Evolutionary conservation across 192 early-diverging fungal genomes (phyloP).

Genomic region (Diversispora eburnea): DNA sequence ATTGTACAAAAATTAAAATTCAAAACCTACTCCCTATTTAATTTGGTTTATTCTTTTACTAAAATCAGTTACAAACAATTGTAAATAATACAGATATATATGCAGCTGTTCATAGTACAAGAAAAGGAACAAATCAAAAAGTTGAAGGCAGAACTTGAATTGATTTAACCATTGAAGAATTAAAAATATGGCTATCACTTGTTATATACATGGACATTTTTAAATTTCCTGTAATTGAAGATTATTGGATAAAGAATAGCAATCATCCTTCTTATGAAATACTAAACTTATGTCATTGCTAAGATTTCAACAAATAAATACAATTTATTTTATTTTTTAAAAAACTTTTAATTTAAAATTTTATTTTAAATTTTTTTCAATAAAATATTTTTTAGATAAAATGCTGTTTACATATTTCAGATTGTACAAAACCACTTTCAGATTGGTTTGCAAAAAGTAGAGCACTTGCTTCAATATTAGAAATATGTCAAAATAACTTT

Average conservation of each 20-base stretch:
- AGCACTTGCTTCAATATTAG: constrained; percentile 22
- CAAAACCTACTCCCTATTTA: not conserved
- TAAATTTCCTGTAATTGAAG: not conserved
- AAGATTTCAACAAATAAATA: constrained; percentile 27
- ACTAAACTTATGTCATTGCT: constrained; percentile 27
- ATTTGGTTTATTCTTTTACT: constrained; percentile 19
- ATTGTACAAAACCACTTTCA: not conserved
- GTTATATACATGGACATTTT: constrained; percentile 34
- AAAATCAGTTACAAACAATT: constrained; percentile 13
- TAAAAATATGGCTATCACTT: constrained; percentile 27
- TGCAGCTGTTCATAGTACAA: constrained; percentile 15
- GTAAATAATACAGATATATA: constrained; percentile 30
- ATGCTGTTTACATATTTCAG: constrained; percentile 28
- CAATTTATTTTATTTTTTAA: not conserved
- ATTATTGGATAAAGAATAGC: constrained; percentile 11
- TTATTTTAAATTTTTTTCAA: not conserved
- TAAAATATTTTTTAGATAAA: constrained; percentile 16
- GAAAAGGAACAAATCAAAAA: not conserved
- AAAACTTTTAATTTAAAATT: not conserved
- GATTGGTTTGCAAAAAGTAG: constrained; percentile 29
- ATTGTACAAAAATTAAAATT: not conserved
- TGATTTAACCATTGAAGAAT: constrained; percentile 10
- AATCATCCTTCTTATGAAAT: constrained; percentile 21
- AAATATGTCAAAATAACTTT: constrained; percentile 24
- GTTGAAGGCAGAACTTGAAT: constrained; percentile 16